Evolutionary conservation across 208 protist genomes (phyloP).

Genomic region (Polymyxa betae): DNA sequence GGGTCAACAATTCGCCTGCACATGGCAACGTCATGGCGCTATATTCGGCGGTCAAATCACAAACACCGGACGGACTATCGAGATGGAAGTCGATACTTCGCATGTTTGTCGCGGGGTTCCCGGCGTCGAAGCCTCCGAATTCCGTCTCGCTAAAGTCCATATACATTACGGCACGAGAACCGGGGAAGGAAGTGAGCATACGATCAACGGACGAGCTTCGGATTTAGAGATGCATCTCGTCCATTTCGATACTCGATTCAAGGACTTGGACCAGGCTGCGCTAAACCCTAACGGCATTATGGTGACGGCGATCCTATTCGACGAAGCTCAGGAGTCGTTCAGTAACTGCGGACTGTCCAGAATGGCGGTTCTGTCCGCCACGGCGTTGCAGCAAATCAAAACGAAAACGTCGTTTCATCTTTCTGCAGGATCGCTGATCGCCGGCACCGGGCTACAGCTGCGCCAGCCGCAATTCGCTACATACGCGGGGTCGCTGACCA

Average conservation of each 20-base stretch:
- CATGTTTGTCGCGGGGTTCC: background rate
- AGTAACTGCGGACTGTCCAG: background rate
- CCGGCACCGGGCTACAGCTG: background rate
- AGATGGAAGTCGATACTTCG: background rate
- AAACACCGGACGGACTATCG: conserved; percentile 44
- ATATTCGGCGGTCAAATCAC: background rate
- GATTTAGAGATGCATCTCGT: conserved; percentile 13
- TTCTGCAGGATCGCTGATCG: background rate
- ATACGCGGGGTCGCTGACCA: conserved; percentile 23
- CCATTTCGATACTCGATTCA: conserved; percentile 28
- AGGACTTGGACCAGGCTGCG: background rate
- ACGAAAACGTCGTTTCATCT: background rate
- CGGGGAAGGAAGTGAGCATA: conserved; percentile 36
- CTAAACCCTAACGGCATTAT: background rate
- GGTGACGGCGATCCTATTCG: background rate
- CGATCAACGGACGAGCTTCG: conserved; percentile 28
- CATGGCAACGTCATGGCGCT: background rate
- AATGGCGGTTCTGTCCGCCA: background rate
- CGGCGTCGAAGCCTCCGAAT: background rate
- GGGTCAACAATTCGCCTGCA: background rate
- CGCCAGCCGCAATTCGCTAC: background rate
- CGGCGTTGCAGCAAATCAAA: background rate
- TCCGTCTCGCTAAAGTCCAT: background rate
- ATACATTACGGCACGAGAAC: background rate
- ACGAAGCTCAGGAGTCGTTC: background rate